Percentiles rank a stretch among this genome's conserved stretches.
phyloP scores from a whole-genome alignment of 306 rosid genomes.

The Cercis canadensis region DNA sequence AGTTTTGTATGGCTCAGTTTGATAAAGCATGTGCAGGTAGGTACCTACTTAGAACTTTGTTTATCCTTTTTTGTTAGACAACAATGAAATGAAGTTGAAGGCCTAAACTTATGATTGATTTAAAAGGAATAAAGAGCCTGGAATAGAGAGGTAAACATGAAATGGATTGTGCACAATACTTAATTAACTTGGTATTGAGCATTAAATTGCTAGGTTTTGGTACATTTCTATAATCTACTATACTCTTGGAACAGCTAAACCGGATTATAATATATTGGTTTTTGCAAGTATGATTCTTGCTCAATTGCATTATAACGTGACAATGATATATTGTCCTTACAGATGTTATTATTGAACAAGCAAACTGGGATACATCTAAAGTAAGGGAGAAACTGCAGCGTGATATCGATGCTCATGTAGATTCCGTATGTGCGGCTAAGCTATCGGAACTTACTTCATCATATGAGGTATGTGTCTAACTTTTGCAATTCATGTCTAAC shows the following conservation, averaged over 20 bases:
- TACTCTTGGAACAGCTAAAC: constrained; percentile 17
- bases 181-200: constrained; percentile 16
- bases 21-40: constrained; percentile 82
- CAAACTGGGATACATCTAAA: constrained; percentile 86
- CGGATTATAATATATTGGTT: constrained; percentile 24
- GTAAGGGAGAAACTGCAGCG: constrained; percentile 85
- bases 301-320: constrained; percentile 23
- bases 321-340: constrained; percentile 50
- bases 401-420: constrained; percentile 84
- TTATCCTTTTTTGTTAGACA: constrained; percentile 13
- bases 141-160: constrained; percentile 13
- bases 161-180: constrained; percentile 22
- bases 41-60: constrained; percentile 1
- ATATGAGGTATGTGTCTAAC: constrained; percentile 63
- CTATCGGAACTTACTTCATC: constrained; percentile 72
- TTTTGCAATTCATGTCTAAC: constrained; percentile 25
- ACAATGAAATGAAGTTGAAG: constrained; percentile 23
- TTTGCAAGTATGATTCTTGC: constrained; percentile 20
- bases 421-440: constrained; percentile 70
- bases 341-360: constrained; percentile 80
- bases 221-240: constrained; percentile 14
- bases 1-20: constrained; percentile 58
- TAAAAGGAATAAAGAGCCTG: constrained; percentile 21
- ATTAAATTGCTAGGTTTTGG: constrained; percentile 30
- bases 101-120: constrained; percentile 12